Percentiles rank a stretch among this genome's conserved stretches.
Conservation (phyloP, 1,139 yeast genomes). For the Saccharomyces hybrid region DNA sequence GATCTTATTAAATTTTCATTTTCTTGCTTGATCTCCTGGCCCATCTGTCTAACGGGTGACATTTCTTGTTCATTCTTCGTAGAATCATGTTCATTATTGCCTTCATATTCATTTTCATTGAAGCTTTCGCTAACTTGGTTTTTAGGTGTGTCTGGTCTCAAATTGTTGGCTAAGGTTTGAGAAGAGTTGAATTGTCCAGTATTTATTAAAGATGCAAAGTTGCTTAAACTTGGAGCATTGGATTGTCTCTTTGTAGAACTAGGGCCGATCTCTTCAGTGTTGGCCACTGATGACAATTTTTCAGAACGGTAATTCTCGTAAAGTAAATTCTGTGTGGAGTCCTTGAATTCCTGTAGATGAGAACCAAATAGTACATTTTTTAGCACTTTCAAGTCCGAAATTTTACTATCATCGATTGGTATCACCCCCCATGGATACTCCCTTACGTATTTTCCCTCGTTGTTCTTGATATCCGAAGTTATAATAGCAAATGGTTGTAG, state of each 20-base stretch:
- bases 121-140: background rate
- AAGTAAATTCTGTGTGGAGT: conserved; percentile 67
- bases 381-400: conserved; percentile 55
- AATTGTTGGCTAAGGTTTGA: conserved; percentile 19
- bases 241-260: conserved; percentile 21
- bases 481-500: conserved; percentile 68
- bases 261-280: conserved; percentile 4
- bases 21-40: conserved; percentile 33
- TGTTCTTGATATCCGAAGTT: conserved; percentile 49
- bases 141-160: background rate
- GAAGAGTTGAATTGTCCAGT: conserved; percentile 30
- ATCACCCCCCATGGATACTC: conserved; percentile 73
- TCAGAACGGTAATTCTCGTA: conserved; percentile 77
- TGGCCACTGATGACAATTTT: conserved; percentile 41
- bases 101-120: conserved; percentile 11
- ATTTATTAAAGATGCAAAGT: conserved; percentile 30
- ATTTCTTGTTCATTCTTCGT: conserved; percentile 16
- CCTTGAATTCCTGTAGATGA: conserved; percentile 73
- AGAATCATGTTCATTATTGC: conserved; percentile 4
- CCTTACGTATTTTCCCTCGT: conserved; percentile 52
- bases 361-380: conserved; percentile 65
- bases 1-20: conserved; percentile 39
- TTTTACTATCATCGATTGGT: conserved; percentile 42
- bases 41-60: conserved; percentile 32
- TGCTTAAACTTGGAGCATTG: conserved; percentile 31